A percentile compares a stretch with the other conserved stretches of the same genome.
Conservation (phyloP, 148 eudicot species). For the Cornus florida region DNA sequence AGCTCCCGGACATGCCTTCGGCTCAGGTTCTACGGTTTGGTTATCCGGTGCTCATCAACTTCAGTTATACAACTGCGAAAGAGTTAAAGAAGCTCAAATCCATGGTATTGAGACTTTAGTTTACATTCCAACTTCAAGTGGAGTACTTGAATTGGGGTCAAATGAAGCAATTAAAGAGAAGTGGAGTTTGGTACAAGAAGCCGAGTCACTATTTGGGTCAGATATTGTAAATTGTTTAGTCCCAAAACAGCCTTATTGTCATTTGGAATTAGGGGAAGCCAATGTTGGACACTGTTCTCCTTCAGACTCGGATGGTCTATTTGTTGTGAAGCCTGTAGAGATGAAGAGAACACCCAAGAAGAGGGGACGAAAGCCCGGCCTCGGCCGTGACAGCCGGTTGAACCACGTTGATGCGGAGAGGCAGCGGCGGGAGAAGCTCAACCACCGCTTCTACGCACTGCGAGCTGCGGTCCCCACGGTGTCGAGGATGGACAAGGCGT, state of each 20-base stretch:
- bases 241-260: background rate
- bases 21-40: conserved; percentile 54
- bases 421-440: conserved; percentile 87
- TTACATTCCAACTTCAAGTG: conserved; percentile 46
- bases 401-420: conserved; percentile 92
- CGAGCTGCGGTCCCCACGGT: conserved; percentile 85
- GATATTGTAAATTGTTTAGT: background rate
- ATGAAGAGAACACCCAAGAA: conserved; percentile 23
- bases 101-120: conserved; percentile 73
- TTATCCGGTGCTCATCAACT: conserved; percentile 50
- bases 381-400: conserved; percentile 19
- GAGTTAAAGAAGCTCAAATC: conserved; percentile 66
- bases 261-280: background rate
- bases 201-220: conserved; percentile 38
- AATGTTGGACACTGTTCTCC: background rate
- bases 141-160: conserved; percentile 78
- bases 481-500: conserved; percentile 91
- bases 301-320: conserved; percentile 23
- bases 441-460: conserved; percentile 79
- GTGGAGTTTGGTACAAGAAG: conserved; percentile 55
- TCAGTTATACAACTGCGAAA: conserved; percentile 47
- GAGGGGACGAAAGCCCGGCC: conserved; percentile 49
- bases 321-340: too few relatives aligned
- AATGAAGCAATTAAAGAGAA: conserved; percentile 41
- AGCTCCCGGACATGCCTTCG: conserved; percentile 50